These are phyloP conservation scores for Aspergillus sergii DNA, from an alignment of 2,329 filamentous ascomycete genomes.

Conservation along the genomic window DNA sequence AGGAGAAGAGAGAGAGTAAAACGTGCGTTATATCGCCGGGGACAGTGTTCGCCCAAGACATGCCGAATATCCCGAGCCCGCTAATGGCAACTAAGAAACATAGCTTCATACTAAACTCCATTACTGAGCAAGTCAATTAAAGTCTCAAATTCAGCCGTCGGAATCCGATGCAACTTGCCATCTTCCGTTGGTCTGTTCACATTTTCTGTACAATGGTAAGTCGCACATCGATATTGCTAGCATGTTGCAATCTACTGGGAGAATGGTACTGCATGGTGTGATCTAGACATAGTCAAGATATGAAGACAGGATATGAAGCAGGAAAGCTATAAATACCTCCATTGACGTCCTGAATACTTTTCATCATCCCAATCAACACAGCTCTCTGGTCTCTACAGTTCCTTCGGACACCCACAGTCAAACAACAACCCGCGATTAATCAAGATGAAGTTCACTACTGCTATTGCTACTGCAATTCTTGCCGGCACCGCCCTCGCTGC, in stretches of 20 bases:
- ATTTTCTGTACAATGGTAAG: background rate
- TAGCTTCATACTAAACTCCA: background rate
- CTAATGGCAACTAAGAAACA: background rate
- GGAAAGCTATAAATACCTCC: background rate
- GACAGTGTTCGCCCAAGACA: background rate
- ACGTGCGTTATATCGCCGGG: background rate
- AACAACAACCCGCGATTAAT: background rate
- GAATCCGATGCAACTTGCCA: background rate
- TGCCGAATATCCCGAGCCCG: background rate
- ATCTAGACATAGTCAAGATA: background rate
- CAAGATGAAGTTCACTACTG: conserved; percentile 54
- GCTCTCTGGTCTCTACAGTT: background rate
- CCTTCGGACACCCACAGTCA: background rate
- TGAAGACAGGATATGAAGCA: background rate
- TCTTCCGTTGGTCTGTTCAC: background rate
- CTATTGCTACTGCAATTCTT: conserved; percentile 41
- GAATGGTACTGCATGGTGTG: background rate
- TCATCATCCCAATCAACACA: background rate
- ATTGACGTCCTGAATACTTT: background rate
- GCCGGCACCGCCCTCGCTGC: conserved; percentile 49
- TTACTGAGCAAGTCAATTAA: background rate
- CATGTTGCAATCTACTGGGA: background rate
- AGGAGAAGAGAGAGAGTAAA: background rate
- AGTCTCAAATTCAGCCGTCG: background rate
- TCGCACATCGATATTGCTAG: background rate